Conservation (phyloP, 1,139 yeast species). For the Candida dubliniensis region DNA sequence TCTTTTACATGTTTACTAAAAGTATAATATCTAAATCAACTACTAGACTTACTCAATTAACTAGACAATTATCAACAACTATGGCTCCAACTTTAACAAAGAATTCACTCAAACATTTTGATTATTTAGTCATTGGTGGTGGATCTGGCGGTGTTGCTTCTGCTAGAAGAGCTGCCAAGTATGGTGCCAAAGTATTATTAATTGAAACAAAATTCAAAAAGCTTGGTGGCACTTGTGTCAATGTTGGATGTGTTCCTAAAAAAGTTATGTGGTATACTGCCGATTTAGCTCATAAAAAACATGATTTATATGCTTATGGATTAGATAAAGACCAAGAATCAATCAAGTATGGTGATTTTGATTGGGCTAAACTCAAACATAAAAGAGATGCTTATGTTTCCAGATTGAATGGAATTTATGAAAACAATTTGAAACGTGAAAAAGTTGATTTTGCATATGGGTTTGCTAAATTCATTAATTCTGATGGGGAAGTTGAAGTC, state of each 20-base stretch:
- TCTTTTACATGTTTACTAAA: slow-evolving; percentile 10
- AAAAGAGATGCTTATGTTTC: slow-evolving; percentile 90
- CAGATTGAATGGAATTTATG: slow-evolving; percentile 91
- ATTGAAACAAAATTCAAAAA: slow-evolving; percentile 67
- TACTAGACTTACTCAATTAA: slow-evolving; percentile 28
- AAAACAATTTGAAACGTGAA: slow-evolving; percentile 79
- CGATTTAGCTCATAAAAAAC: slow-evolving; percentile 74
- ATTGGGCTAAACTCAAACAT: slow-evolving; percentile 77
- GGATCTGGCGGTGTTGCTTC: slow-evolving; percentile 99
- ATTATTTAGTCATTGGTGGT: slow-evolving; percentile 94
- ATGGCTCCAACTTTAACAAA: slow-evolving; percentile 49
- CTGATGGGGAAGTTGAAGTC: slow-evolving; percentile 77
- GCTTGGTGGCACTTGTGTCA: slow-evolving; percentile 98
- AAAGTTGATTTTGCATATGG: slow-evolving; percentile 88
- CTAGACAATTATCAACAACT: slow-evolving; percentile 14
- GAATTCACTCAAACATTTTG: slow-evolving; percentile 56
- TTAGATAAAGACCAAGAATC: slow-evolving; percentile 52
- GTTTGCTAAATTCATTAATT: slow-evolving; percentile 71
- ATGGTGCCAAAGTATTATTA: slow-evolving; percentile 85
- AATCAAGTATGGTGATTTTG: slow-evolving; percentile 57
- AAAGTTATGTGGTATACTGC: slow-evolving; percentile 98
- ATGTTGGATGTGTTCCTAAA: slow-evolving; percentile 98
- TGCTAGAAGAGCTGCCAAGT: slow-evolving; percentile 91
- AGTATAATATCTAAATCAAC: slow-evolving; percentile 9
- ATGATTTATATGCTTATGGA: slow-evolving; percentile 80